Evolutionary conservation across 1,139 yeast species (phyloP).

Genomic region (Pichia sp.): DNA sequence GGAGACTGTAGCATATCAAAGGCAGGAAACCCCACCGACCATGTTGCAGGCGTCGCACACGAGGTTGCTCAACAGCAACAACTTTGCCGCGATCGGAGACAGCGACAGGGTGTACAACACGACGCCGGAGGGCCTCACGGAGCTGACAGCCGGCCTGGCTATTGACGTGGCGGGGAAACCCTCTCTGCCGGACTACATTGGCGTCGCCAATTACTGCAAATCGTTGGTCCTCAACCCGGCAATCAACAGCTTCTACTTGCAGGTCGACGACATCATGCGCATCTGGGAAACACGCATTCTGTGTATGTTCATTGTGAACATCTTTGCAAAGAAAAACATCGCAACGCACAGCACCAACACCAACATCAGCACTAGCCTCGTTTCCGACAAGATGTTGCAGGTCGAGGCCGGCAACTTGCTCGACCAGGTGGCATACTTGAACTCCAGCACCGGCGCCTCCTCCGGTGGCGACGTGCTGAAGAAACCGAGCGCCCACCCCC

Average conservation of each 20-base stretch:
- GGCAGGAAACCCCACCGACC: not conserved
- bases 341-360: not conserved
- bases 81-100: conserved; percentile 9
- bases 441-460: not conserved
- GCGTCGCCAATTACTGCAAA: conserved; percentile 27
- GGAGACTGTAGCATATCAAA: not conserved
- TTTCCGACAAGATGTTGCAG: conserved; percentile 10
- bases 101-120: conserved; percentile 9
- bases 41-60: conserved; percentile 28
- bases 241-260: conserved; percentile 18
- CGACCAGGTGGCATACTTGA: conserved; percentile 10
- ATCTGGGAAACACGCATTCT: conserved; percentile 35
- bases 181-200: conserved; percentile 15
- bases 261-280: conserved; percentile 23
- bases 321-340: conserved; percentile 4
- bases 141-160: not conserved
- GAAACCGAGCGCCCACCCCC: not conserved
- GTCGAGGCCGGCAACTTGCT: conserved; percentile 17
- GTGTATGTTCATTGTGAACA: conserved; percentile 25
- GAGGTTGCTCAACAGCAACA: conserved; percentile 21
- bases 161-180: not conserved
- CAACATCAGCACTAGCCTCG: not conserved
- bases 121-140: conserved; percentile 6
- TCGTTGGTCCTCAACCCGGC: conserved; percentile 24
- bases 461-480: not conserved